phyloP scores from a whole-genome alignment of 1,139 yeast genomes.

The Insectozyma bohioensis region DNA sequence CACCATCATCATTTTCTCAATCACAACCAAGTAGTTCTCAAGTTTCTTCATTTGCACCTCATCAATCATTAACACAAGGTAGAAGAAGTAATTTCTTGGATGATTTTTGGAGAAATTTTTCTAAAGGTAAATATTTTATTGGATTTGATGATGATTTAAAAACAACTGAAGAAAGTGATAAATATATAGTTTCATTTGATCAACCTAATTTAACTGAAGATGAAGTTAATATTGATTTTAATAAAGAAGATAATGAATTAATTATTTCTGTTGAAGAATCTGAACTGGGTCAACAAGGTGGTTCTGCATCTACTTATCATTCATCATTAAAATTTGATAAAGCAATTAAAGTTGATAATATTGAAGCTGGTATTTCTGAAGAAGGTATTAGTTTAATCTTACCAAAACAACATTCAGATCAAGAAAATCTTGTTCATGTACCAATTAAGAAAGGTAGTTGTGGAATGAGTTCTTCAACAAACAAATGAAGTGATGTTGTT shows the following conservation, averaged over 20 bases:
- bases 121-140: slow-evolving; percentile 14
- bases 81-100: slow-evolving; percentile 9
- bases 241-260: slow-evolving; percentile 25
- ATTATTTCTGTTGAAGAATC: slow-evolving; percentile 19
- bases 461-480: too few species aligned
- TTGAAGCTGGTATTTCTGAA: slow-evolving; percentile 21
- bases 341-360: slow-evolving; percentile 22
- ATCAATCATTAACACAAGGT: background rate
- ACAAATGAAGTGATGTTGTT: too few species aligned
- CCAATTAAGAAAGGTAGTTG: slow-evolving; percentile 13
- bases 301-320: slow-evolving; percentile 17
- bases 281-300: slow-evolving; percentile 18
- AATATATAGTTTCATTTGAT: slow-evolving; percentile 22
- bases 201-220: slow-evolving; percentile 22
- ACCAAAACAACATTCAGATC: slow-evolving; percentile 26
- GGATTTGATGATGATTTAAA: slow-evolving; percentile 23
- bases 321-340: slow-evolving; percentile 25
- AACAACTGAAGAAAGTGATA: slow-evolving; percentile 24
- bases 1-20: background rate
- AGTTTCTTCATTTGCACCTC: slow-evolving; percentile 1
- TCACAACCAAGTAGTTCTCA: background rate
- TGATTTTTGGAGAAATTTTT: slow-evolving; percentile 10
- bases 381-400: slow-evolving; percentile 21
- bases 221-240: slow-evolving; percentile 25
- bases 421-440: slow-evolving; percentile 20